Conservation (phyloP, 2,329 filamentous ascomycete species). For the Uncinocarpus reesii region DNA sequence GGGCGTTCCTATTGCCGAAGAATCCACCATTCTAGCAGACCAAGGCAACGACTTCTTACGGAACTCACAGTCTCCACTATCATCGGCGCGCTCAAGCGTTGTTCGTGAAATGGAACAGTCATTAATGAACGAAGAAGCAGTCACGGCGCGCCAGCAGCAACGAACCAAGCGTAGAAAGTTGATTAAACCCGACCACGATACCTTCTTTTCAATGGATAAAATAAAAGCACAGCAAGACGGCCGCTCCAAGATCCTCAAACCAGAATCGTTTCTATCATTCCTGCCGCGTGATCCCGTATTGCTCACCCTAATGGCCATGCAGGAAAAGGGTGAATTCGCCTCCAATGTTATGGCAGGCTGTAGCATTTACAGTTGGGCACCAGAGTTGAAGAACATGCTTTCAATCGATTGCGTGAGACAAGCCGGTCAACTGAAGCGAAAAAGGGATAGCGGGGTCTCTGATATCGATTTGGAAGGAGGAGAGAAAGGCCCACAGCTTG, state of each 20-base stretch:
- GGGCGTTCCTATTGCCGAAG: constrained; percentile 48
- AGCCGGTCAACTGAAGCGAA: constrained; percentile 76
- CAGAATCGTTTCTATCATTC: constrained; percentile 71
- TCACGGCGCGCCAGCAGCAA: constrained; percentile 54
- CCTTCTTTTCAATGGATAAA: constrained; percentile 62
- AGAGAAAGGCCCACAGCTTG: constrained; percentile 52
- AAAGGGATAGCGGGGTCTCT: constrained; percentile 78
- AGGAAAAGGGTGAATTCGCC: constrained; percentile 82
- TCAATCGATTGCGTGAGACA: constrained; percentile 71
- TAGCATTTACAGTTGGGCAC: constrained; percentile 71
- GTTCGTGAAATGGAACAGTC: constrained; percentile 53
- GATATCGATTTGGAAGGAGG: constrained; percentile 62
- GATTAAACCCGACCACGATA: constrained; percentile 69
- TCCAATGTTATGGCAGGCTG: constrained; percentile 75
- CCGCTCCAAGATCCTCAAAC: constrained; percentile 74
- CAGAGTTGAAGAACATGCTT: constrained; percentile 84
- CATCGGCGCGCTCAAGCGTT: constrained; percentile 42
- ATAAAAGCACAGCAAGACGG: constrained; percentile 82
- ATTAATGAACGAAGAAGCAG: constrained; percentile 45
- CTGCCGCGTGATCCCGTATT: constrained; percentile 79
- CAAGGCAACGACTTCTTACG: constrained; percentile 30
- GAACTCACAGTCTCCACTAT: constrained; percentile 45
- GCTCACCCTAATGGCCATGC: constrained; percentile 80
- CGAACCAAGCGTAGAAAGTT: constrained; percentile 71
- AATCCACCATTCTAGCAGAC: constrained; percentile 31